These are phyloP conservation scores for Coprinellus micaceus DNA, from an alignment of 768 basidiomycete species.

Conservation along the genomic window DNA sequence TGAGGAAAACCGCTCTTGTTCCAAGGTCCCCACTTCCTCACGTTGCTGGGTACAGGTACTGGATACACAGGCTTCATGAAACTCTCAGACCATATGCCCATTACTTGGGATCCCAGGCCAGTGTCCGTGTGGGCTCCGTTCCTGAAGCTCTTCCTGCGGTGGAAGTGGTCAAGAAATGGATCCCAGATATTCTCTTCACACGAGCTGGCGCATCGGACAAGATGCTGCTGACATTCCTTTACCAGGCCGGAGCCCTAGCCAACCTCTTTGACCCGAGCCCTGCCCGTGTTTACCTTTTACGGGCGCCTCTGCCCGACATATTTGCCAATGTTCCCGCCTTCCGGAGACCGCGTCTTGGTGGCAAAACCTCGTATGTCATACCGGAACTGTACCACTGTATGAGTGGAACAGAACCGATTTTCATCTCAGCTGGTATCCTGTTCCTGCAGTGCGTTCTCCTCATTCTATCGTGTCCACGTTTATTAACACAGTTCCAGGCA, in stretches of 20 bases:
- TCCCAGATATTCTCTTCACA: conserved; percentile 34
- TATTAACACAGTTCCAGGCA: conserved; percentile 31
- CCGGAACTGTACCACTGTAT: conserved; percentile 22
- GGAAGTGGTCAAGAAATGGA: conserved; percentile 42
- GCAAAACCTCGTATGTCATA: conserved; percentile 11
- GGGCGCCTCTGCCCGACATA: conserved; percentile 17
- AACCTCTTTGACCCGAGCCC: conserved; percentile 34
- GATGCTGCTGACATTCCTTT: conserved; percentile 38
- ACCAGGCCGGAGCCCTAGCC: conserved; percentile 34
- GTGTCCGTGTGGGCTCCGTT: conserved; percentile 32
- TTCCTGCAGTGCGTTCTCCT: conserved; percentile 36
- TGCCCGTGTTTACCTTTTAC: conserved; percentile 32
- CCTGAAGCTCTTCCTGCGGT: conserved; percentile 36
- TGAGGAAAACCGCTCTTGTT: conserved; percentile 11
- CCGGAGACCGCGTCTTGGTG: background rate
- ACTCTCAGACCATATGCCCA: conserved; percentile 45
- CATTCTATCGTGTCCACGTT: background rate
- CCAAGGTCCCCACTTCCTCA: conserved; percentile 13
- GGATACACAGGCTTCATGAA: conserved; percentile 46
- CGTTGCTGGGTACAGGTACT: conserved; percentile 29
- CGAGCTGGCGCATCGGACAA: conserved; percentile 22
- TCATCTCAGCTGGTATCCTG: conserved; percentile 33
- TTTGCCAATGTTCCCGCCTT: conserved; percentile 11
- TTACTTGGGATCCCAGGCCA: conserved; percentile 40
- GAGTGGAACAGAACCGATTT: conserved; percentile 19